A percentile compares a stretch with the other conserved stretches of the same genome.
Conservation (phyloP, 176 grass and related monocot genomes). For the Eleusine coracana region DNA sequence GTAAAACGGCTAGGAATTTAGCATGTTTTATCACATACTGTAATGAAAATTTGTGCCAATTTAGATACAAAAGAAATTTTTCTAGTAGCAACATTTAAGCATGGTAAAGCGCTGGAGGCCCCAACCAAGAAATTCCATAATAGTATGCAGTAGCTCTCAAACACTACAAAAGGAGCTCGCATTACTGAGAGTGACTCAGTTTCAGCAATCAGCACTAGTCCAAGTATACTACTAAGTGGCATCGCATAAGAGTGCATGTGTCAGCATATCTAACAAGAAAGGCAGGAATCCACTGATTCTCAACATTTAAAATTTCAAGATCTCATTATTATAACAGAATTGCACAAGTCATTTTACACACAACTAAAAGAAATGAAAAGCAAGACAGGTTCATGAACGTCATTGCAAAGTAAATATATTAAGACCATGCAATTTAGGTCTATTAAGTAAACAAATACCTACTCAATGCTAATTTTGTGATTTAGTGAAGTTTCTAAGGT, state of each 20-base stretch:
- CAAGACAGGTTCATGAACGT: neutral
- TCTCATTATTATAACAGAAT: neutral
- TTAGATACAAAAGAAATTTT: neutral
- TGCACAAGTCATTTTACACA: neutral
- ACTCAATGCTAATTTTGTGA: neutral
- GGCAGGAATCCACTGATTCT: neutral
- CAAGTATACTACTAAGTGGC: neutral
- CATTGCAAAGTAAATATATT: neutral
- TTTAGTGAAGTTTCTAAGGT: neutral
- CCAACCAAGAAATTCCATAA: neutral
- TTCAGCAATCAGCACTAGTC: neutral
- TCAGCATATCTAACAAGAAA: too few species aligned
- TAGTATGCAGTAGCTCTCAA: neutral
- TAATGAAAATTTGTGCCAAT: neutral
- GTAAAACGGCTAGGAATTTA: neutral
- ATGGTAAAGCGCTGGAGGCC: neutral
- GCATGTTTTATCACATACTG: neutral
- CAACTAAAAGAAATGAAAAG: neutral
- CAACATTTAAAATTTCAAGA: neutral
- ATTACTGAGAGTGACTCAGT: neutral
- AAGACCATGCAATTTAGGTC: neutral
- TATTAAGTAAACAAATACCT: neutral
- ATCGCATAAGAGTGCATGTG: too few species aligned
- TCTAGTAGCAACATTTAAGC: conserved; percentile 4
- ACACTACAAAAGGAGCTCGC: neutral